Evolutionary conservation across 768 basidiomycete species (phyloP).

Genomic region (Lanmaoa rubissima): DNA sequence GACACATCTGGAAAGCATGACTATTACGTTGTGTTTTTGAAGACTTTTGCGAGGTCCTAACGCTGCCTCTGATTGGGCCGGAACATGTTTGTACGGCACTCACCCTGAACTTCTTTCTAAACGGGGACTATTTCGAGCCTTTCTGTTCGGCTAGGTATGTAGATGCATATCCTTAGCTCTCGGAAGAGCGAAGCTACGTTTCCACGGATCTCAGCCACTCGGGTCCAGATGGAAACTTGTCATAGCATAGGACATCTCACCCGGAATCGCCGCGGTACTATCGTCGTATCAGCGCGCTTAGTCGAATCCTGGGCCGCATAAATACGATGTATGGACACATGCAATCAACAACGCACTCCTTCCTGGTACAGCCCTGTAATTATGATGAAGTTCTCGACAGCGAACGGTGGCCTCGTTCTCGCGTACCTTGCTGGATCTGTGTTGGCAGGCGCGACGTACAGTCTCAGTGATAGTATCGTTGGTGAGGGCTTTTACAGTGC

Average conservation of each 20-base stretch:
- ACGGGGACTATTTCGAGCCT: too few relatives aligned
- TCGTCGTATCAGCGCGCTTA: background rate
- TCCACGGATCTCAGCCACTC: background rate
- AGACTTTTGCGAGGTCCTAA: too few relatives aligned
- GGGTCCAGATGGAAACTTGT: background rate
- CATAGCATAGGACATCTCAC: background rate
- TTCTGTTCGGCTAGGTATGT: too few relatives aligned
- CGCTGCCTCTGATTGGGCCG: too few relatives aligned
- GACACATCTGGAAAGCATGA: too few relatives aligned
- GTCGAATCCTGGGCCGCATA: background rate
- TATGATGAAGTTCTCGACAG: constrained; percentile 16
- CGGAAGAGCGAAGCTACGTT: background rate
- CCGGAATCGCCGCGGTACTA: background rate
- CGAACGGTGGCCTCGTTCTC: constrained; percentile 9
- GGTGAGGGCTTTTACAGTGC: constrained; percentile 31
- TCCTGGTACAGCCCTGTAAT: background rate
- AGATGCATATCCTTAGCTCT: background rate
- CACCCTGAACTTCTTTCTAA: too few relatives aligned
- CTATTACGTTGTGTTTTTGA: too few relatives aligned
- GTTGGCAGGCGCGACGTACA: constrained; percentile 27
- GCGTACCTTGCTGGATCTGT: constrained; percentile 9
- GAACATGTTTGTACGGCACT: too few relatives aligned
- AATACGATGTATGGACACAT: constrained; percentile 11
- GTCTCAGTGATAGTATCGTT: constrained; percentile 25
- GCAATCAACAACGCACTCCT: background rate